Evolutionary conservation across 495 filamentous ascomycete genomes (phyloP).

Genomic region (Lasiosphaeriaceae sp.): DNA sequence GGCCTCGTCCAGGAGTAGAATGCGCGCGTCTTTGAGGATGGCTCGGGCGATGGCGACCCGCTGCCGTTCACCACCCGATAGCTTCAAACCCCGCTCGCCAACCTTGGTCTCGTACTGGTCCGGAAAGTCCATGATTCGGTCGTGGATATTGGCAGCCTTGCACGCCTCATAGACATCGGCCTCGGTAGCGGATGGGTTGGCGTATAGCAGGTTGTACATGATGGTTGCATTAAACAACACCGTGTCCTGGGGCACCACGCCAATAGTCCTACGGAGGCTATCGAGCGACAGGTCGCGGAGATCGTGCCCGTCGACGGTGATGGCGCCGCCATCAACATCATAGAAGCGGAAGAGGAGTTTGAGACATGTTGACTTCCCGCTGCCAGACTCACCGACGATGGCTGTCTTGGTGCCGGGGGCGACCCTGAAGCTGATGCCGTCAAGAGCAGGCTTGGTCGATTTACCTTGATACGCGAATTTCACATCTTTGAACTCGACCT

Average conservation of each 20-base stretch:
- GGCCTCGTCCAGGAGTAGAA: conserved; percentile 94
- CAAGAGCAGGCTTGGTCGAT: conserved; percentile 70
- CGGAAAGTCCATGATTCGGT: conserved; percentile 87
- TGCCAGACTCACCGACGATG: conserved; percentile 88
- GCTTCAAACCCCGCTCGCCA: conserved; percentile 88
- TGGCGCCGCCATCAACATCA: conserved; percentile 67
- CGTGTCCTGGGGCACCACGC: conserved; percentile 93
- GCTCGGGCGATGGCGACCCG: conserved; percentile 91
- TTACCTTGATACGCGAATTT: conserved; percentile 64
- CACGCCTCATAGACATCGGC: conserved; percentile 84
- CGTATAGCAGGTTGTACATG: conserved; percentile 93
- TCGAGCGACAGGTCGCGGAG: conserved; percentile 80
- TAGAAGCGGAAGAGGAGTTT: conserved; percentile 91
- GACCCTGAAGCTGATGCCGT: conserved; percentile 73
- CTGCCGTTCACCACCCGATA: conserved; percentile 93
- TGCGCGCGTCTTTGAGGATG: conserved; percentile 86
- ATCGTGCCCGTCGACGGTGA: conserved; percentile 77
- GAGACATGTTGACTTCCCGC: conserved; percentile 92
- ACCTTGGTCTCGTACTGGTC: conserved; percentile 87
- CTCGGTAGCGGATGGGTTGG: conserved; percentile 75
- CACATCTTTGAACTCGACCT: conserved; percentile 78
- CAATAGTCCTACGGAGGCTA: conserved; percentile 76
- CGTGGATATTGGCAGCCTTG: conserved; percentile 85
- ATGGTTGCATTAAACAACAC: conserved; percentile 91
- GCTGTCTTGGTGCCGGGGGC: conserved; percentile 85